Evolutionary conservation across 2,329 filamentous ascomycete genomes (phyloP), one percentile per base, ranked within the genome.

Genomic region (Fusarium longipes): DNA sequence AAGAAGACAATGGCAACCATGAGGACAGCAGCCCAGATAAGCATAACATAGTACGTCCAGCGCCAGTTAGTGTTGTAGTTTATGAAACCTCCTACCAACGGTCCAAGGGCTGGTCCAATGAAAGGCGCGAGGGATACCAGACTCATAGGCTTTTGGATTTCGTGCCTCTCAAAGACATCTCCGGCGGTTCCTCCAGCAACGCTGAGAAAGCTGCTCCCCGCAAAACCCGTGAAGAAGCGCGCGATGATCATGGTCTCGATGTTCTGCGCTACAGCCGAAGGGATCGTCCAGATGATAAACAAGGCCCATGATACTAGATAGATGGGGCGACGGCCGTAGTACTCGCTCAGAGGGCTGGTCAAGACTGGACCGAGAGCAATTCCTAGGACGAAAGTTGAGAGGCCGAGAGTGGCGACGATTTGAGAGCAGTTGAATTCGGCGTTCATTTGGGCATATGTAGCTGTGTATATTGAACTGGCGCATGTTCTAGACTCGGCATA

Each of bases 221-320:
- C 85, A 40, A 97, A 84, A 74, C 91, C 91, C 65, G 88, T 84
- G 35, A 97, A 84, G 74, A 96, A 96, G 4, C 93, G 87, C 17
- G 85, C 84, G 6, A 95, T 79, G 51, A 96, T 80, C 83, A 95
- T 88, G 3, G 92, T 95, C 63, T 87, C 78, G 15, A 93, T 91
- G 69, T 95, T 94, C 44, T 82, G 80, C 6, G 92, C 91, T 20
- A 93, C 87, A 0, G 92, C 92, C 54, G 89, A 91, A 1, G 92
- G 92, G 38, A 96, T 87, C 25, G 93, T 78, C 87, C 90, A 95
- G 52, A 95, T 86, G 24, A 92, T 71, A 74, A 93, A 96, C 67
- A 91, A 84, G 1, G 82, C 74, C 75, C 92, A 93, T 0, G 91
- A 91, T 12, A 82, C 78, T 22, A 96, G 82, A 74, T 95, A 96